Evolutionary conservation across 106 monocot genomes (phyloP).

Genomic region (Phalaenopsis aphrodite): DNA sequence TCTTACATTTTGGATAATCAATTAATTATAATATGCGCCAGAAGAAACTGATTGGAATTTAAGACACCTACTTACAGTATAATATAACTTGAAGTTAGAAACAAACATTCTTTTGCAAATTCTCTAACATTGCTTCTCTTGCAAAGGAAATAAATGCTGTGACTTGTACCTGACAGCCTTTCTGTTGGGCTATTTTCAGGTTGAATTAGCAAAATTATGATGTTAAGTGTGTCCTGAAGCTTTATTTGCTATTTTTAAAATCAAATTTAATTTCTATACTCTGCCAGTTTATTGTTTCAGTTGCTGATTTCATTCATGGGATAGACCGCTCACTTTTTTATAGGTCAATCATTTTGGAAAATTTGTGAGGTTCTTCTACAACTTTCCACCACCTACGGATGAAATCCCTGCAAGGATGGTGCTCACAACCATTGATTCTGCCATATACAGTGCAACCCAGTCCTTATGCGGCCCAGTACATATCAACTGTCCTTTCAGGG

Average conservation of each 20-base stretch:
- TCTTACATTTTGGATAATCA: neutral
- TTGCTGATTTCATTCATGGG: neutral
- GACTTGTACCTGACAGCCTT: neutral
- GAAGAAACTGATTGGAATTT: too few relatives aligned
- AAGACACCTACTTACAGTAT: neutral
- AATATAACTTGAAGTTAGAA: neutral
- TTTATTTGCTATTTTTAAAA: neutral
- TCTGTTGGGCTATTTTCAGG: neutral
- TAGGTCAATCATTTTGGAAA: constrained; percentile 94
- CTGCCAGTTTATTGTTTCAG: neutral
- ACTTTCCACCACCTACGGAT: constrained; percentile 80
- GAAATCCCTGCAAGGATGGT: constrained; percentile 71
- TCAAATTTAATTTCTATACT: neutral
- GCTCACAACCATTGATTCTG: constrained; percentile 86
- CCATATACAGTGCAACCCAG: constrained; percentile 60
- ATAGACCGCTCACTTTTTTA: constrained; percentile 8
- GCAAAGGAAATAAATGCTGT: neutral
- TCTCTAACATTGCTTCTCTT: neutral
- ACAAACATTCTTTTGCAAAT: neutral
- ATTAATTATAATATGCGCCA: neutral
- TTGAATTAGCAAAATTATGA: neutral
- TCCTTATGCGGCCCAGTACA: constrained; percentile 70
- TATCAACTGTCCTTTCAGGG: constrained; percentile 86
- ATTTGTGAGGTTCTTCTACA: constrained; percentile 68
- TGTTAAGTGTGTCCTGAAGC: neutral